Evolutionary conservation across 1,139 yeast genomes (phyloP).

Genomic region (Protomyces inundatus): DNA sequence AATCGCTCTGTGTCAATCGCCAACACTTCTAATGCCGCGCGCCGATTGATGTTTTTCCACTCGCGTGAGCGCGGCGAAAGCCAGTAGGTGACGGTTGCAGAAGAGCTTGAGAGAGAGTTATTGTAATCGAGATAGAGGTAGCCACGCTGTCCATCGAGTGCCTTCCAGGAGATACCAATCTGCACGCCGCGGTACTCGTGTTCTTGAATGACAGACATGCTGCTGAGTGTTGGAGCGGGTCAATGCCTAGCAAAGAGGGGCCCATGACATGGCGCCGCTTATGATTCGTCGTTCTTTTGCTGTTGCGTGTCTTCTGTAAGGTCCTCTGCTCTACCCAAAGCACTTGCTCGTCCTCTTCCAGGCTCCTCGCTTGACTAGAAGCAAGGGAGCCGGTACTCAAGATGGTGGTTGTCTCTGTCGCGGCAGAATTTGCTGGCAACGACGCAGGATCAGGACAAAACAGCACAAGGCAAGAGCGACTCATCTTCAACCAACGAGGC

Average conservation of each 20-base stretch:
- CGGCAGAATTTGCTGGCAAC: too few species aligned
- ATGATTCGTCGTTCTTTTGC: too few species aligned
- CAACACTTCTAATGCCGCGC: neutral
- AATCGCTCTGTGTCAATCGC: neutral
- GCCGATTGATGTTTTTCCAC: neutral
- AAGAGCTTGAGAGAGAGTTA: neutral
- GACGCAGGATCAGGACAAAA: too few species aligned
- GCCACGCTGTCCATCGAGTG: neutral
- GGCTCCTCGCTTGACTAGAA: too few species aligned
- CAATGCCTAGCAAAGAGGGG: neutral
- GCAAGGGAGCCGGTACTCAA: too few species aligned
- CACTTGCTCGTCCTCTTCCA: too few species aligned
- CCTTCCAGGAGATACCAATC: neutral
- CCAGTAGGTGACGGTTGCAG: neutral
- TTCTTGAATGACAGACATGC: neutral
- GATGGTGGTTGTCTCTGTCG: too few species aligned
- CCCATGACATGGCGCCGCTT: neutral
- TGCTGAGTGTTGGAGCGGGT: neutral
- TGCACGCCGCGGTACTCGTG: neutral
- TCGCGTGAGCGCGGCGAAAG: neutral
- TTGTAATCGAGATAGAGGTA: neutral
- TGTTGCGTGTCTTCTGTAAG: too few species aligned
- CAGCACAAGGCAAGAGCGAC: too few species aligned
- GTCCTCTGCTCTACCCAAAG: too few species aligned
- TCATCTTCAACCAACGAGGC: too few species aligned